Evolutionary conservation across 345 rosid species (phyloP), one percentile per base, ranked within the genome.

Genomic region (Lepidium sativum): DNA sequence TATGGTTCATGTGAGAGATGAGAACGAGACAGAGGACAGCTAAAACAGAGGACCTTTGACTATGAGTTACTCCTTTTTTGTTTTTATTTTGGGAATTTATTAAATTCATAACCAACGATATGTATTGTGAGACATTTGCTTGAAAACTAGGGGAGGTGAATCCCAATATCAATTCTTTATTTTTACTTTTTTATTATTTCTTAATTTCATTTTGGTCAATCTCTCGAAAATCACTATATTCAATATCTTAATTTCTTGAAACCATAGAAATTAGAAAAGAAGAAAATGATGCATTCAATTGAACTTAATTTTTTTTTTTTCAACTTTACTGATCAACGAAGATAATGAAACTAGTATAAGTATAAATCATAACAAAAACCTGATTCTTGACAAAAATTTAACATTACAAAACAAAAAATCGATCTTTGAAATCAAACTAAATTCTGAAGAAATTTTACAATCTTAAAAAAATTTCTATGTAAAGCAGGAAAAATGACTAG

Each of bases 21-120:
- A 71, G 75, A 63, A 61, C 68, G 74, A 70, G 68, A 62, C 56
- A 54, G 37, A 55, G 34, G 75, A 71, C 53, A 21, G 59, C 76
- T 71, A 71, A 57, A 71, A 41, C 76, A 64, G 54, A 71, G 71
- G 70, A 65, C 10, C 71, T 65, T 71, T 71, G 75, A 71, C 70
- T 65, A 21, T 65, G 3, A 31, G 21, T 55, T 48, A 35, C 69
- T 64, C 29, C 32, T n/a, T 2, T 9, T 32, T 4, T 15, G 6
- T 58, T 10, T 37, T 13, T 10, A 5, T 20, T 39, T 0, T 35
- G 17, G 0, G 4, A 7, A 12, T 6, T 16, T 60, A 23, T 21
- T 59, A 34, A n/a, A 49, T 47, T 33, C 18, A 38, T 31, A 13
- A 20, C 39, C 39, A 52, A 42, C 32, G 54, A 61, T 15, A 42